phyloP scores from a whole-genome alignment of 495 filamentous ascomycete genomes.

The Aspergillus avenaceus region DNA sequence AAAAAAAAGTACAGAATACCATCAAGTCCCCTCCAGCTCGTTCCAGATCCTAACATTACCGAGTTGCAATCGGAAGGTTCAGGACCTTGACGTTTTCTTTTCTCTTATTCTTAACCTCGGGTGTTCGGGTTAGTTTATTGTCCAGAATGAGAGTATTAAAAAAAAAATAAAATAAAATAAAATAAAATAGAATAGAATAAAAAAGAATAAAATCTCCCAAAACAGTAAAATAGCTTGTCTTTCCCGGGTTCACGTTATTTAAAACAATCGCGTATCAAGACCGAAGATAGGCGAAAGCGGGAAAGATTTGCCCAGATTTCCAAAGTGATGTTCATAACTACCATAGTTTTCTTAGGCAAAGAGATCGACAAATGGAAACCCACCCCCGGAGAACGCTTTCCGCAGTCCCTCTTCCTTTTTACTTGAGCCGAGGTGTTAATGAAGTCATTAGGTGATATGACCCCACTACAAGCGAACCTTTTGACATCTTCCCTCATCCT shows the following conservation, averaged over 20 bases:
- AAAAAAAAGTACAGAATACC: background rate
- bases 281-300: slow-evolving; percentile 10
- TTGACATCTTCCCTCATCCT: background rate
- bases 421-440: background rate
- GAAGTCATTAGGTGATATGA: no score
- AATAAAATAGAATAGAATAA: background rate
- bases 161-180: background rate
- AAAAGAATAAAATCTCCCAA: background rate
- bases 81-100: slow-evolving; percentile 9
- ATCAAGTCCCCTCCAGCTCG: background rate
- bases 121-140: slow-evolving; percentile 17
- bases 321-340: no score
- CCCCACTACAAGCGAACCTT: background rate
- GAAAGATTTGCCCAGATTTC: no score
- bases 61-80: slow-evolving; percentile 15
- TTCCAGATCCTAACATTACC: background rate
- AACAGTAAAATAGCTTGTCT: no score
- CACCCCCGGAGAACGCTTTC: slow-evolving; percentile 18
- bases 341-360: slow-evolving; percentile 5
- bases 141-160: background rate
- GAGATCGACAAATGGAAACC: slow-evolving; percentile 2
- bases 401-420: slow-evolving; percentile 1
- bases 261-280: background rate
- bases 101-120: slow-evolving; percentile 25
- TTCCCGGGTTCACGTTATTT: background rate